Conservation (phyloP, 495 filamentous ascomycete genomes). For the Penicillium chermesinum region DNA sequence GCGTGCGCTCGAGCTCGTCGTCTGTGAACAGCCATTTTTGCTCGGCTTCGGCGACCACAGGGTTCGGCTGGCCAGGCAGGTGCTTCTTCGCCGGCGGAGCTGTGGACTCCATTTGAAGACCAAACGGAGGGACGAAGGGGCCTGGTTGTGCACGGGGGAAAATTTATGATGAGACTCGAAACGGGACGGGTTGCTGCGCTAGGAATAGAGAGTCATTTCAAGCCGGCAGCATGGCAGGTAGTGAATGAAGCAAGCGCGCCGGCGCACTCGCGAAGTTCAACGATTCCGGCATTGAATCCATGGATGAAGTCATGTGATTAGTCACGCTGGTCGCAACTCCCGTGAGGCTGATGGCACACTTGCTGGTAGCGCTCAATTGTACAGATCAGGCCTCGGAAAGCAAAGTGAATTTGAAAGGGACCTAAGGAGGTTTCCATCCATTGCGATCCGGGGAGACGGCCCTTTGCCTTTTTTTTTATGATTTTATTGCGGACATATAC, state of each 20-base stretch:
- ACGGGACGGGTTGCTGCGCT: not conserved
- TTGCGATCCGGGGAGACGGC: too few relatives aligned
- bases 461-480: too few relatives aligned
- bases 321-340: not conserved
- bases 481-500: too few relatives aligned
- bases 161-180: not conserved
- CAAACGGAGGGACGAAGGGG: not conserved
- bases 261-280: conserved; percentile 9
- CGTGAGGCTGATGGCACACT: too few relatives aligned
- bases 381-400: too few relatives aligned
- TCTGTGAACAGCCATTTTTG: conserved; percentile 87
- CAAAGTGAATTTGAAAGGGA: too few relatives aligned
- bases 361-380: too few relatives aligned
- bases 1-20: conserved; percentile 73
- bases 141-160: not conserved
- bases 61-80: conserved; percentile 45
- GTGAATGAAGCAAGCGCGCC: conserved; percentile 11
- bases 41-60: conserved; percentile 49
- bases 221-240: not conserved
- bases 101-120: conserved; percentile 28
- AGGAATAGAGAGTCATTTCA: not conserved
- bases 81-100: conserved; percentile 26
- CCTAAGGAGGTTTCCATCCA: too few relatives aligned
- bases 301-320: not conserved
- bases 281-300: not conserved